phyloP scores from a whole-genome alignment of 2,329 filamentous ascomycete genomes.

The Monosporascus sp. region DNA sequence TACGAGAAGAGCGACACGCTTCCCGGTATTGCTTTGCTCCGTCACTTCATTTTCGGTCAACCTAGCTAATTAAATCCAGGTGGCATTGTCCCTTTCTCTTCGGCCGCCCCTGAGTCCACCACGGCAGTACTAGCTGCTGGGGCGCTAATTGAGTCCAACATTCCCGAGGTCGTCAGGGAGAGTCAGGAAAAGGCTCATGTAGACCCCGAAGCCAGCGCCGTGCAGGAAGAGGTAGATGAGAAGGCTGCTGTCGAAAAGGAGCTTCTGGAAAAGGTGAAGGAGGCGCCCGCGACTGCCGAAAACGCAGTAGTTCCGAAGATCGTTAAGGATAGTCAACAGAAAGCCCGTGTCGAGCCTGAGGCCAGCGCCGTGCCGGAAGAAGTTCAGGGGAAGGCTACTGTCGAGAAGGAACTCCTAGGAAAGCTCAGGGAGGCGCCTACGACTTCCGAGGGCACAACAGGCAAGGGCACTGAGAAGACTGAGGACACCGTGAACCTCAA shows the following conservation, averaged over 20 bases:
- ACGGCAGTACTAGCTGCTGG: slow-evolving; percentile 36
- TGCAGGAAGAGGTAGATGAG: slow-evolving; percentile 60
- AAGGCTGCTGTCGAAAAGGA: slow-evolving; percentile 69
- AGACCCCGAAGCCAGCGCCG: slow-evolving; percentile 63
- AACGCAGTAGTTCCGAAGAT: slow-evolving; percentile 43
- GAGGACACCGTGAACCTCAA: slow-evolving; percentile 38
- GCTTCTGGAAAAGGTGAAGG: slow-evolving; percentile 61
- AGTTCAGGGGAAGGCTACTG: slow-evolving; percentile 63
- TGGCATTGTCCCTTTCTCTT: slow-evolving; percentile 16
- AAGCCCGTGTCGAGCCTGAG: slow-evolving; percentile 60
- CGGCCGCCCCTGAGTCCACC: slow-evolving; percentile 38
- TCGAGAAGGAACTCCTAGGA: slow-evolving; percentile 65
- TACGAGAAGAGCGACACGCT: slow-evolving; percentile 76
- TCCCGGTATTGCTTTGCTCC: slow-evolving; percentile 32
- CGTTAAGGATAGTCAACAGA: slow-evolving; percentile 67
- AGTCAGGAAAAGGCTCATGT: slow-evolving; percentile 63
- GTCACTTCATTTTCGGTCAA: background rate
- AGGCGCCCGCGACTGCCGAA: slow-evolving; percentile 34
- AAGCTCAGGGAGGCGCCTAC: slow-evolving; percentile 58
- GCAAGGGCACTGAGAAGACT: slow-evolving; percentile 47
- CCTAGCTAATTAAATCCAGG: slow-evolving; percentile 14
- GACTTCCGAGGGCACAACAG: slow-evolving; percentile 51
- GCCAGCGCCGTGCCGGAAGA: slow-evolving; percentile 61
- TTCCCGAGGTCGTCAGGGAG: slow-evolving; percentile 62
- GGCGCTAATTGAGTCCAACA: slow-evolving; percentile 40